phyloP scores from a whole-genome alignment of 768 basidiomycete species.

The Boletus tomentosulus region DNA sequence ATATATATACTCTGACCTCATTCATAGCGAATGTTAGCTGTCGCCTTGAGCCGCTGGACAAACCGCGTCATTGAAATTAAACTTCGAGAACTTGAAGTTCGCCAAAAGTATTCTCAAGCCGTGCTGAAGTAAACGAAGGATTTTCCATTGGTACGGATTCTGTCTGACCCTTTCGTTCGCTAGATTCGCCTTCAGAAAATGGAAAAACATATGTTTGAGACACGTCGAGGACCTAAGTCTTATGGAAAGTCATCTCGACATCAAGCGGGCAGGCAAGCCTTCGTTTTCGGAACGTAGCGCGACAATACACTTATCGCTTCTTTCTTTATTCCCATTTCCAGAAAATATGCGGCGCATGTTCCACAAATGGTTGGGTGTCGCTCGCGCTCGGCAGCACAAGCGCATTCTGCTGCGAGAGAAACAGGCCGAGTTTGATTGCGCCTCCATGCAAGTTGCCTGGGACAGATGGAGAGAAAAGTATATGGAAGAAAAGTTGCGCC shows the following conservation, averaged over 20 bases:
- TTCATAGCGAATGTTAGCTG: constrained; percentile 49
- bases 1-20: neutral
- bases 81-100: constrained; percentile 62
- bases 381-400: constrained; percentile 59
- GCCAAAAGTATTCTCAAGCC: constrained; percentile 41
- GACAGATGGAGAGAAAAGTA: constrained; percentile 78
- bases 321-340: constrained; percentile 23
- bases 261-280: constrained; percentile 69
- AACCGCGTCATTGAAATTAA: constrained; percentile 72
- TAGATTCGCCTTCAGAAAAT: constrained; percentile 62
- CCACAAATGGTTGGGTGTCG: constrained; percentile 60
- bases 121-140: constrained; percentile 34
- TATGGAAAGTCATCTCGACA: constrained; percentile 79
- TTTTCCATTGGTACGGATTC: constrained; percentile 8
- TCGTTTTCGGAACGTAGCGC: neutral
- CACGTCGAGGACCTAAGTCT: constrained; percentile 71
- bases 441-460: constrained; percentile 56
- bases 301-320: constrained; percentile 1
- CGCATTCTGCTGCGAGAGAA: constrained; percentile 54
- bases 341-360: constrained; percentile 68
- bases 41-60: constrained; percentile 58
- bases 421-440: constrained; percentile 58
- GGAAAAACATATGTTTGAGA: constrained; percentile 57
- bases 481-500: constrained; percentile 58
- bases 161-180: constrained; percentile 7